Evolutionary conservation across 495 filamentous ascomycete genomes (phyloP), one percentile per base, ranked within the genome.

Genomic region (Mytilinidion resinicola): DNA sequence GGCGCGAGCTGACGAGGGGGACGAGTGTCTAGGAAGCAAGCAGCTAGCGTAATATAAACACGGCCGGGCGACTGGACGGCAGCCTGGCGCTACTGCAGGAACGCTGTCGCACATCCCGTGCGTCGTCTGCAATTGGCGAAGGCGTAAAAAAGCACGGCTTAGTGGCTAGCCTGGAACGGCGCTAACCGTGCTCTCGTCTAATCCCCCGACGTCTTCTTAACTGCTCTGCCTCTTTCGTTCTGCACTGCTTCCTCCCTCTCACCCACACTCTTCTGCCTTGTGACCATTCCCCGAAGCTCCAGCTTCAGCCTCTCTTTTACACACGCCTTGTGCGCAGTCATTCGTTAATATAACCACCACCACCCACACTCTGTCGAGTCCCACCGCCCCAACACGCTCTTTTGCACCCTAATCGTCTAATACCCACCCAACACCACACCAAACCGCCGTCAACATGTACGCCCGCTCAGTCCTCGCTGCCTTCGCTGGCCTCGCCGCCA

Each of bases 401-500:
- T 55, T 47, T 19, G 21, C 15, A 9, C 37, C 21, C n/a, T 66
- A 62, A 66, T 66, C 59, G 21, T 51, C 38, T 62, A 55, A 59
- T 57, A 34, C 19, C 36, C 21, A 30, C 48, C 21, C 53, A 36
- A 48, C 44, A 43, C 33, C 42, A 48, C 41, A 39, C 12, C 34
- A 36, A 15, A 37, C 36, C 12, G 25, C 25, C 21, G 37, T 44
- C 64, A 67, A 47, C 10, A 70, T 70, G 67, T 54, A 56, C 46
- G 6, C 35, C 38, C 76, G 81, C 71, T 73, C 78, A 59, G 60
- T 69, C 47, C 59, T 74, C 49, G 65, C 76, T 50, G 50, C 80
- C 30, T 61, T 74, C 63, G 73, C 79, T 20, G 72, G 74, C 66
- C 68, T 85, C 51, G 73, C 74, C 51, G 73, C 76, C 66, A 34